Base-by-base conservation (phyloP, 192 early-diverging fungal genomes). In the Mortierella claussenii region DNA sequence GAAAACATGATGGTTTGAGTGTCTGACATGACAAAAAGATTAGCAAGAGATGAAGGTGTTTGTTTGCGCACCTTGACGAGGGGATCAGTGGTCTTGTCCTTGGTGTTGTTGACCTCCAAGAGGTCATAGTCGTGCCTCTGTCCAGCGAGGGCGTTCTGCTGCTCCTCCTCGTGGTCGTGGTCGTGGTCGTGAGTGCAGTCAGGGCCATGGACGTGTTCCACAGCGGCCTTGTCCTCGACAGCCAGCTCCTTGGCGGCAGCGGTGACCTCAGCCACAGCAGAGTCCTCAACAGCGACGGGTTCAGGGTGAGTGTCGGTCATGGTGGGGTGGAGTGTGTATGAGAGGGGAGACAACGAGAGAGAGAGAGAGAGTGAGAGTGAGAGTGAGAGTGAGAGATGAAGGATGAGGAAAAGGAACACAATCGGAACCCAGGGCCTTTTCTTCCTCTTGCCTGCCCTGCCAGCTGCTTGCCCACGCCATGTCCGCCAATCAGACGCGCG, bases 1-100 rank as follows among this genome's bases (percentile, higher is more conserved):
- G n/a, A n/a, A n/a, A n/a, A n/a, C n/a, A n/a, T n/a, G n/a, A n/a
- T n/a, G n/a, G n/a, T n/a, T n/a, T n/a, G n/a, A n/a, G n/a, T n/a
- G n/a, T n/a, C n/a, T n/a, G n/a, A n/a, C n/a, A 51, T 51, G 20
- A 53, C 12, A 54, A 62, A 51, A n/a, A 65, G 51, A 53, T 15
- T 13, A 6, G 18, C 6, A 45, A 33, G 45, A 31, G 31, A 30
- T 6, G 17, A 24, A 51, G 7, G n/a, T 10, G 18, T 31, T 13
- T 13, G 12, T 12, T 27, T 9, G 18, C 62, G 27, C n/a, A 71
- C 69, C 64, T 83, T 69, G 48, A 79, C 85, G 28, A 73, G 57
- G 24, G 85, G 85, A 60, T 86, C 85, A 12, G 69, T 79, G 23
- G 82, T 83, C 53, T 83, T 78, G 44, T 76, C 65, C 26, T 73